phyloP scores from a whole-genome alignment of 2,329 filamentous ascomycete genomes.

The Xylaria sp. region DNA sequence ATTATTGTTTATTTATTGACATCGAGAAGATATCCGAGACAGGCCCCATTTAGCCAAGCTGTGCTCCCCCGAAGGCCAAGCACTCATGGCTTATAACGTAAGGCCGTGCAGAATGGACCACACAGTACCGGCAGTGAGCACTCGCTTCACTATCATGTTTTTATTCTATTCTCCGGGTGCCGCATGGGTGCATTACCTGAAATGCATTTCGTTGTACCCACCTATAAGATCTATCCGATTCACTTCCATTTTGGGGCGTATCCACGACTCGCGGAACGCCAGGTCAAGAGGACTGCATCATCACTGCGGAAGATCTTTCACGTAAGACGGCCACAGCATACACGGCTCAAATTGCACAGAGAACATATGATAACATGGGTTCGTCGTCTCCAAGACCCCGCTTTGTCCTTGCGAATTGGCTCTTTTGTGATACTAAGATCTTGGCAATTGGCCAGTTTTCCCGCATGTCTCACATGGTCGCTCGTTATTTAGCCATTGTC shows the following conservation, averaged over 20 bases:
- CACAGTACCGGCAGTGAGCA: background rate
- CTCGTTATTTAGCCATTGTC: constrained; percentile 37
- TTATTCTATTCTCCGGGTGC: constrained; percentile 9
- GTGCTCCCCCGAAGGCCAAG: background rate
- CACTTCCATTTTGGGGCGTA: background rate
- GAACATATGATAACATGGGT: constrained; percentile 42
- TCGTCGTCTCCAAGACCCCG: constrained; percentile 36
- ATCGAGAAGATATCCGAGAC: constrained; percentile 23
- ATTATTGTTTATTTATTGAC: constrained; percentile 1
- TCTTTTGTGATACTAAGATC: constrained; percentile 40
- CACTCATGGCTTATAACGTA: constrained; percentile 2
- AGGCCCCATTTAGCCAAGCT: background rate
- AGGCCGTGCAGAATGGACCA: background rate
- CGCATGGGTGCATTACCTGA: background rate
- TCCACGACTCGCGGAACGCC: background rate
- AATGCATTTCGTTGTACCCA: constrained; percentile 7
- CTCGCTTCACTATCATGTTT: constrained; percentile 4
- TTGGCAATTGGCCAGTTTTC: constrained; percentile 47
- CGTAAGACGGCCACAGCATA: constrained; percentile 34
- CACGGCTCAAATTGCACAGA: constrained; percentile 40
- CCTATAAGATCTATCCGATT: constrained; percentile 10
- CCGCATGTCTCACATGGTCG: constrained; percentile 46
- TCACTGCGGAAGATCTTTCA: background rate
- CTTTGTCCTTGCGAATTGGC: constrained; percentile 38
- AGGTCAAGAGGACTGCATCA: constrained; percentile 6